These are phyloP conservation scores for Boletus vermiculosoides DNA, from an alignment of 768 basidiomycete genomes.

Conservation along the genomic window DNA sequence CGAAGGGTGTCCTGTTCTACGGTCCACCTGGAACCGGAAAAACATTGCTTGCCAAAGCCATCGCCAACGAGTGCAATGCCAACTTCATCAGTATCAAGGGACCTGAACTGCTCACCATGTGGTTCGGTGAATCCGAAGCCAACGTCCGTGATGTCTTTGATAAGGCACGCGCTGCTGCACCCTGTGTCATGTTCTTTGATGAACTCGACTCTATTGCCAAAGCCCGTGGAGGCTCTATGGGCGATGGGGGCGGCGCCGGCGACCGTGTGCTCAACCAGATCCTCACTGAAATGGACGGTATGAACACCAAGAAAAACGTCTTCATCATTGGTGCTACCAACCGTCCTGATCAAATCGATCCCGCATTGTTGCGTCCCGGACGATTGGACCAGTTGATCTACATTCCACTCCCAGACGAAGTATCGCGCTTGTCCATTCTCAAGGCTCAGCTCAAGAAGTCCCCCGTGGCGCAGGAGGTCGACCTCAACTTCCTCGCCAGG, in stretches of 20 bases:
- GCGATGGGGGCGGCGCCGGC: conserved; percentile 94
- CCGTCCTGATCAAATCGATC: conserved; percentile 93
- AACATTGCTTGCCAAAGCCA: conserved; percentile 96
- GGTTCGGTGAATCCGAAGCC: conserved; percentile 99
- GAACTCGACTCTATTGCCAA: conserved; percentile 99
- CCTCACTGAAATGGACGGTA: conserved; percentile 97
- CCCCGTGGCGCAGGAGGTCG: conserved; percentile 78
- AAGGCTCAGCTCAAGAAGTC: conserved; percentile 89
- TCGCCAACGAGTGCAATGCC: conserved; percentile 99
- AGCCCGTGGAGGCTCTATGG: conserved; percentile 79
- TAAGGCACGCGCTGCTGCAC: conserved; percentile 98
- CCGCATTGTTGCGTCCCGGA: conserved; percentile 91
- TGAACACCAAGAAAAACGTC: conserved; percentile 99
- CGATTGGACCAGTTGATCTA: conserved; percentile 99
- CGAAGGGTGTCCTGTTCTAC: conserved; percentile 99
- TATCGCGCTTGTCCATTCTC: conserved; percentile 88
- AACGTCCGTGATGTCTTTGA: conserved; percentile 99
- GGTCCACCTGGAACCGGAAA: conserved; percentile 99
- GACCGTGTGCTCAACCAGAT: conserved; percentile 98
- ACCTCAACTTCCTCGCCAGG: conserved; percentile 85
- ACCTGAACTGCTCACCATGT: conserved; percentile 98
- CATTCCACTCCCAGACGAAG: conserved; percentile 96
- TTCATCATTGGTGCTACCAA: conserved; percentile 98
- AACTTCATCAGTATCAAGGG: conserved; percentile 99
- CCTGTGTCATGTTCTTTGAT: conserved; percentile 99